phyloP scores from a whole-genome alignment of 2,329 filamentous ascomycete species.

The Atkinsonella texensis region DNA sequence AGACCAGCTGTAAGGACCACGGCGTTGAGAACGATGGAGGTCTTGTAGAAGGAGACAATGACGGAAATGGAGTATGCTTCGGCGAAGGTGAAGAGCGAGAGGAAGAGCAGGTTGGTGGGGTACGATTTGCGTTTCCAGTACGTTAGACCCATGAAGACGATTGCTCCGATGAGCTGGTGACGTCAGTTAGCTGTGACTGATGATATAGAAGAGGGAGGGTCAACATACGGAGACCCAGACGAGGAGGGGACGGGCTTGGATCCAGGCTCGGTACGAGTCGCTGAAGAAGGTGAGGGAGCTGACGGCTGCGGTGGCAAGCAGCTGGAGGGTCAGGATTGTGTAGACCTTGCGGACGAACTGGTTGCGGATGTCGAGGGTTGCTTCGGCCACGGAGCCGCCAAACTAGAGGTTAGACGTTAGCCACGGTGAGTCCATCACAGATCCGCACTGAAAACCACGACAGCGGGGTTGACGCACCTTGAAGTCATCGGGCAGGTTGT shows the following conservation, averaged over 20 bases:
- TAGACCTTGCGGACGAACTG: constrained; percentile 97
- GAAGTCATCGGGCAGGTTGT: constrained; percentile 94
- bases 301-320: constrained; percentile 70
- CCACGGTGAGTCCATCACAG: not conserved
- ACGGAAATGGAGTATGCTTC: constrained; percentile 93
- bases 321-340: constrained; percentile 89
- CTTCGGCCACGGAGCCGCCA: constrained; percentile 85
- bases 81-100: constrained; percentile 76
- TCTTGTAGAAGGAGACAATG: constrained; percentile 82
- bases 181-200: constrained; percentile 11
- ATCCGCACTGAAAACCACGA: no score
- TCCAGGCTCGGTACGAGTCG: constrained; percentile 67
- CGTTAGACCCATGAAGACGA: constrained; percentile 75
- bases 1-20: constrained; percentile 78
- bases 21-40: constrained; percentile 75
- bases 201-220: not conserved
- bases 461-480: constrained; percentile 43
- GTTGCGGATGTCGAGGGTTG: constrained; percentile 90
- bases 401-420: constrained; percentile 41
- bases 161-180: constrained; percentile 58
- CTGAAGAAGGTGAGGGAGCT: constrained; percentile 82
- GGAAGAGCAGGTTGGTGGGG: constrained; percentile 87
- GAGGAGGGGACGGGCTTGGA: constrained; percentile 70
- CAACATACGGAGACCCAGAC: constrained; percentile 66
- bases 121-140: constrained; percentile 96